Evolutionary conservation across 768 basidiomycete species (phyloP).

Genomic region (Collybia sp.): DNA sequence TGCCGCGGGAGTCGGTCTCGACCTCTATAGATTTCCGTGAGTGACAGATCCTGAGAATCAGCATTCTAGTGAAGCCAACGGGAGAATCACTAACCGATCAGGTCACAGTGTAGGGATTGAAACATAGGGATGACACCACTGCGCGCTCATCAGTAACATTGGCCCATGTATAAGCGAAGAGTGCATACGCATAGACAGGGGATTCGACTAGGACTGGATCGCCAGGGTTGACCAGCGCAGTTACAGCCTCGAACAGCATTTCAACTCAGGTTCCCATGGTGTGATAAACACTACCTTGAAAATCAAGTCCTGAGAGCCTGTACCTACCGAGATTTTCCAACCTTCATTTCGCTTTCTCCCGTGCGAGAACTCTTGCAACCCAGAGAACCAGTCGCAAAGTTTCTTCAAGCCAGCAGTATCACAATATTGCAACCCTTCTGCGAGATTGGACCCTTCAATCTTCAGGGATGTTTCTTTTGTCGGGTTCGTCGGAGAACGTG

Average conservation of each 20-base stretch:
- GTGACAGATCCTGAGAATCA: conserved; percentile 1
- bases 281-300: conserved; percentile 20
- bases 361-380: conserved; percentile 57
- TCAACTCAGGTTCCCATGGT: not conserved
- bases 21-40: conserved; percentile 48
- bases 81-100: conserved; percentile 41
- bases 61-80: not conserved
- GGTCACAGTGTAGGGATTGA: conserved; percentile 46
- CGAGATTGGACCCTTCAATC: conserved; percentile 48
- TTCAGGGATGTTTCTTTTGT: conserved; percentile 33
- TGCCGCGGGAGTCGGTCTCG: conserved; percentile 69
- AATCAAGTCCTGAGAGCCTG: conserved; percentile 74
- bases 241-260: conserved; percentile 48
- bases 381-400: conserved; percentile 53
- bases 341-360: conserved; percentile 42
- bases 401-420: conserved; percentile 53
- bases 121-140: conserved; percentile 71
- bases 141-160: conserved; percentile 1
- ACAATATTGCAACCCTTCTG: conserved; percentile 59
- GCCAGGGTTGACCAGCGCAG: conserved; percentile 69
- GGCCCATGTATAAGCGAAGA: conserved; percentile 8
- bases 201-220: conserved; percentile 81
- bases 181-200: conserved; percentile 67
- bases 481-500: conserved; percentile 33
- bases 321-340: conserved; percentile 65